Base-by-base conservation (phyloP, 352 stramenopile species). In the Phytopythium chamaehyphon region DNA sequence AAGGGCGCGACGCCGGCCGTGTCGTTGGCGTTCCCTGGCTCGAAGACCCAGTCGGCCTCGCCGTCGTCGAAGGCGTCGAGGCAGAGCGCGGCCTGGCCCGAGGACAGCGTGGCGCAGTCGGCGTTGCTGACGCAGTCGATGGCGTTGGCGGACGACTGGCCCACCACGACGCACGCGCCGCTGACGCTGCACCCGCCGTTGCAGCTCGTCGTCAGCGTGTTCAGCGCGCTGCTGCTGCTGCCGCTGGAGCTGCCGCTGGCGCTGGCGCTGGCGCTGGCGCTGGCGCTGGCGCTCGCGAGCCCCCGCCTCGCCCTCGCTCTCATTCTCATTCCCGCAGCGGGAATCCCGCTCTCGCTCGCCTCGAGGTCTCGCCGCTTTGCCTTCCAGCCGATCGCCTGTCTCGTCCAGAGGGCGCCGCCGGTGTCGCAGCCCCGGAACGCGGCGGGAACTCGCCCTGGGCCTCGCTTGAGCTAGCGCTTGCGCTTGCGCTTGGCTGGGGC, bases 121-220 rank as follows among this genome's bases (percentile, higher is more conserved):
- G 66, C 80, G 57, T 90, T 71, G 64, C 85, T 88, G 40, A 88
- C 73, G 47, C 80, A 90, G 65, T 88, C 71, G 64, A 90, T 87
- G 39, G 54, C 47, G 50, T 79, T 83, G 16, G 59, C 51, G 22
- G 73, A 78, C 21, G 76, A 80, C 51, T 80, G 62, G 2, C 80
- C 80, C 23, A 90, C 64, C 28, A 90, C 58, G 18, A 88, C 75
- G 47, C 80, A 90, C 9, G 75, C 70, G n/a, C 68, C 58, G 62
- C 76, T 77, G 40, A 54, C 61, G 58, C 69, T 72, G 53, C 80
- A 90, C 38, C 66, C 76, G 44, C 80, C 80, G 48, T 82, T 87
- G 61, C 80, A 90, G 54, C 74, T 87, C 42, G 80, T 90, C 35
- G 76, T 88, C 39, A 90, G 61, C 45, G 76, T 88, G 62, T 88